phyloP scores from a whole-genome alignment of 2,329 filamentous ascomycete species.

The Clarireedia hainanense region DNA sequence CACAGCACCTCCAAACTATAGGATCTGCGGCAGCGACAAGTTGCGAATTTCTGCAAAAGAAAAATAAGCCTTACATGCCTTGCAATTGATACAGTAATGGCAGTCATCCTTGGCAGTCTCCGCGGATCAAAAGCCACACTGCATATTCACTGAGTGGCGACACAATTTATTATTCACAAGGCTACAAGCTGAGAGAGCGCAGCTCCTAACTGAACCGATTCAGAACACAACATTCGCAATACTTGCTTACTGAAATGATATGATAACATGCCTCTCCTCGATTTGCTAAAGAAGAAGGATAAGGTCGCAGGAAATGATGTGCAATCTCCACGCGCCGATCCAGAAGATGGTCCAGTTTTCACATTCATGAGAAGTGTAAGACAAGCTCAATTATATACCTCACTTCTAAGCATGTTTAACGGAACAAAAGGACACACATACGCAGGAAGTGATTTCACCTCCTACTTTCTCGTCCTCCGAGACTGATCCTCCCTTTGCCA shows the following conservation, averaged over 20 bases:
- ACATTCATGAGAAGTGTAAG: conserved; percentile 66
- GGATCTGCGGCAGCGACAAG: conserved; percentile 19
- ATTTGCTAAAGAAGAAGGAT: conserved; percentile 56
- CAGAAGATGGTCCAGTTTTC: conserved; percentile 42
- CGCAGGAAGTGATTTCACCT: conserved; percentile 70
- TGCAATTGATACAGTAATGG: conserved; percentile 2
- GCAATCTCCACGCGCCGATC: conserved; percentile 20
- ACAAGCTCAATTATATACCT: not conserved
- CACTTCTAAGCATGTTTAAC: conserved; percentile 4
- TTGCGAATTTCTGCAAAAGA: not conserved
- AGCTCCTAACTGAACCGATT: not conserved
- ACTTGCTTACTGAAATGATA: not conserved
- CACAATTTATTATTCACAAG: conserved; percentile 4
- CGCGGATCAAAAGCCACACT: conserved; percentile 18
- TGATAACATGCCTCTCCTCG: conserved; percentile 47
- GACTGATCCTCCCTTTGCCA: conserved; percentile 16
- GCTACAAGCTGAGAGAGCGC: conserved; percentile 5
- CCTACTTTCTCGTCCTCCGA: conserved; percentile 42
- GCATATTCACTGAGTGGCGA: conserved; percentile 16
- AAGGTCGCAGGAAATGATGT: conserved; percentile 36
- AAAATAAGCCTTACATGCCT: conserved; percentile 6
- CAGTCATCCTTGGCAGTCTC: conserved; percentile 9
- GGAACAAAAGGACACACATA: conserved; percentile 53
- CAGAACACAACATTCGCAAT: conserved; percentile 2
- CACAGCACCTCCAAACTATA: conserved; percentile 8